Evolutionary conservation across 2,329 filamentous ascomycete genomes (phyloP).

Genomic region (Stachybotrys chartarum): DNA sequence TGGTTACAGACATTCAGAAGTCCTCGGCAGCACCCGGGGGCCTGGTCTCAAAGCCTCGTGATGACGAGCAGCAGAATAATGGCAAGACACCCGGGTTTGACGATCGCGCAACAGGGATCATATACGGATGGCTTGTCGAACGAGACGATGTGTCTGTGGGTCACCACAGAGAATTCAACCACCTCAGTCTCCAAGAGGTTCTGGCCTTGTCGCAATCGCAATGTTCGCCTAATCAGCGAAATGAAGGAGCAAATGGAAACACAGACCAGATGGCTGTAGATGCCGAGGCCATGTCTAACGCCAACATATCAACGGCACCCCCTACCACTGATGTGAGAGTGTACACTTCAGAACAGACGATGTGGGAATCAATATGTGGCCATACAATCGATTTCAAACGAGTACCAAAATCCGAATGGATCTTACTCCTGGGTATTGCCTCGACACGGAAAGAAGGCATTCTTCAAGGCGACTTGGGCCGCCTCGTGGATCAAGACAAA

Average conservation of each 20-base stretch:
- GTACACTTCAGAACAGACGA: conserved; percentile 44
- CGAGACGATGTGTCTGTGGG: conserved; percentile 29
- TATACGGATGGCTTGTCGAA: conserved; percentile 28
- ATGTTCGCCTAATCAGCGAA: background rate
- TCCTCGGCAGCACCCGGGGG: conserved; percentile 7
- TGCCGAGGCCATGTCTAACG: background rate
- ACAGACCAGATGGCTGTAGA: background rate
- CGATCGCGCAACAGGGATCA: conserved; percentile 19
- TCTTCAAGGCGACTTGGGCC: conserved; percentile 52
- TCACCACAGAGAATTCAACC: conserved; percentile 20
- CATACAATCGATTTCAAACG: conserved; percentile 53
- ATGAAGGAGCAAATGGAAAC: background rate
- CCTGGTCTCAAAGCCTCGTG: background rate
- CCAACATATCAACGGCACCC: background rate
- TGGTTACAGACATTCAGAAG: conserved; percentile 23
- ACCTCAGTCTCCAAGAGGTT: conserved; percentile 30
- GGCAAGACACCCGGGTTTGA: background rate
- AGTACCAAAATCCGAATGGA: conserved; percentile 52
- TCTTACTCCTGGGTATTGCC: conserved; percentile 50
- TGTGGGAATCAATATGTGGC: conserved; percentile 54
- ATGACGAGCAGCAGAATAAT: background rate
- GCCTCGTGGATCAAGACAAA: conserved; percentile 54
- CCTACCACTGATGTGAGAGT: conserved; percentile 21
- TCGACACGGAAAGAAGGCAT: conserved; percentile 47
- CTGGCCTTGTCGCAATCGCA: conserved; percentile 11